Evolutionary conservation across 345 rosid species (phyloP).

Genomic region (Theobroma cacao): DNA sequence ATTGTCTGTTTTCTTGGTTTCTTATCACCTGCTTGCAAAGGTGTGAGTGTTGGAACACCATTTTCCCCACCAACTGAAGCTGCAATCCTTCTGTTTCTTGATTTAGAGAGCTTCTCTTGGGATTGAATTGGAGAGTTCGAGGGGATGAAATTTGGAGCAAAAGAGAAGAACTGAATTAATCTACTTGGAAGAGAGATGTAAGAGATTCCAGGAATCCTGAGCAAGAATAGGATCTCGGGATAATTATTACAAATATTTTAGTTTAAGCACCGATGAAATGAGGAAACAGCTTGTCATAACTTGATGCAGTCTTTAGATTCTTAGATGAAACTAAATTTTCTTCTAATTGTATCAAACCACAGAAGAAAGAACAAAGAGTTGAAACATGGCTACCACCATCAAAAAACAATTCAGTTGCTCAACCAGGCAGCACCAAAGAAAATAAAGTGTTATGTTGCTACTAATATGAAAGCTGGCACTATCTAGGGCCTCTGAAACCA

Average conservation of each 20-base stretch:
- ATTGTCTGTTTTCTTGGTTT: slow-evolving; percentile 31
- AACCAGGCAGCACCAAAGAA: background rate
- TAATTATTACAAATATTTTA: slow-evolving; percentile 1
- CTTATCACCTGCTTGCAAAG: slow-evolving; percentile 24
- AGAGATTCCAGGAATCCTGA: slow-evolving; percentile 28
- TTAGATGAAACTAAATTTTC: too few relatives aligned
- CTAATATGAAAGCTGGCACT: too few relatives aligned
- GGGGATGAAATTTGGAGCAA: slow-evolving; percentile 20
- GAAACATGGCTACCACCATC: background rate
- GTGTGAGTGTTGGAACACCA: slow-evolving; percentile 43
- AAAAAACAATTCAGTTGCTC: background rate
- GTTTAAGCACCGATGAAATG: background rate
- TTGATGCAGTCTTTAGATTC: background rate
- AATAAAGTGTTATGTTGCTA: too few relatives aligned
- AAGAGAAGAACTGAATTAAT: slow-evolving; percentile 10
- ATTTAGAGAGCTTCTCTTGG: slow-evolving; percentile 20
- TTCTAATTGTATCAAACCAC: background rate
- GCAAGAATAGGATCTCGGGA: slow-evolving; percentile 5
- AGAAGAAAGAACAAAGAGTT: background rate
- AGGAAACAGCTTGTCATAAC: too few relatives aligned
- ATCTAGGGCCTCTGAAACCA: too few relatives aligned
- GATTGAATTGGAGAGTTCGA: slow-evolving; percentile 20
- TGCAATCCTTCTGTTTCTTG: slow-evolving; percentile 28
- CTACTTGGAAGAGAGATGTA: slow-evolving; percentile 21
- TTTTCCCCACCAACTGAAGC: slow-evolving; percentile 21